Percentiles rank a stretch among this genome's conserved stretches.
Evolutionary conservation across 2,329 filamentous ascomycete genomes (phyloP).

Genomic region (Blastomyces gilchristii): DNA sequence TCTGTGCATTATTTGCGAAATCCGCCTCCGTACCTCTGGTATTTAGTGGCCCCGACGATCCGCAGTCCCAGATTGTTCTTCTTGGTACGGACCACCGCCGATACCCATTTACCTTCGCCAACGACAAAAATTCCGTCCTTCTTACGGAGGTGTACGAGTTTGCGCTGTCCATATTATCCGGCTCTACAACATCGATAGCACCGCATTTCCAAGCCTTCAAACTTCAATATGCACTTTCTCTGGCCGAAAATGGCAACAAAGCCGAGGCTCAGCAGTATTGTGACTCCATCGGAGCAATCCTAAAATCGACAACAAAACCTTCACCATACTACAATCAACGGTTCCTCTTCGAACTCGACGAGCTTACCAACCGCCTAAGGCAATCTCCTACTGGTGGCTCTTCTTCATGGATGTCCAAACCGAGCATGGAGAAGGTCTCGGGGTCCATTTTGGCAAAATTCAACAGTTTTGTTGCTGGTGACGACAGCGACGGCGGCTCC

Average conservation of each 20-base stretch:
- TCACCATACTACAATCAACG: conserved; percentile 77
- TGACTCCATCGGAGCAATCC: conserved; percentile 65
- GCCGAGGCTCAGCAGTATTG: conserved; percentile 86
- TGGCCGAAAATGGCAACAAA: conserved; percentile 74
- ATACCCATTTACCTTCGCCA: conserved; percentile 59
- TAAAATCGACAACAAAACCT: conserved; percentile 68
- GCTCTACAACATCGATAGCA: conserved; percentile 47
- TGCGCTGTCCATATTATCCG: conserved; percentile 60
- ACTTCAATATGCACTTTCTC: conserved; percentile 69
- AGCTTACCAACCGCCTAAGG: conserved; percentile 71
- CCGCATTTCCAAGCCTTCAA: conserved; percentile 89
- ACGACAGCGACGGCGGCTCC: conserved; percentile 61
- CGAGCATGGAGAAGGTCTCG: conserved; percentile 91
- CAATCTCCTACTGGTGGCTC: conserved; percentile 74
- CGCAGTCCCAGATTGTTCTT: conserved; percentile 66
- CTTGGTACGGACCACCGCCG: conserved; percentile 73
- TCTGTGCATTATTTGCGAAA: conserved; percentile 83
- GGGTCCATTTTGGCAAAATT: conserved; percentile 85
- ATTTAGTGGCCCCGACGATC: conserved; percentile 76
- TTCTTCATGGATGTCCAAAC: conserved; percentile 85
- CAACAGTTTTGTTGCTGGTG: conserved; percentile 90
- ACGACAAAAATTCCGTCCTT: conserved; percentile 76
- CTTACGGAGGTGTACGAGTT: conserved; percentile 97
- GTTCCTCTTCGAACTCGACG: conserved; percentile 67
- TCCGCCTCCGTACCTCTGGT: conserved; percentile 43